Percentiles rank a stretch among this genome's conserved stretches.
phyloP scores from a whole-genome alignment of 129 eudicot genomes.

The Chrysanthemum lavandulifolium region DNA sequence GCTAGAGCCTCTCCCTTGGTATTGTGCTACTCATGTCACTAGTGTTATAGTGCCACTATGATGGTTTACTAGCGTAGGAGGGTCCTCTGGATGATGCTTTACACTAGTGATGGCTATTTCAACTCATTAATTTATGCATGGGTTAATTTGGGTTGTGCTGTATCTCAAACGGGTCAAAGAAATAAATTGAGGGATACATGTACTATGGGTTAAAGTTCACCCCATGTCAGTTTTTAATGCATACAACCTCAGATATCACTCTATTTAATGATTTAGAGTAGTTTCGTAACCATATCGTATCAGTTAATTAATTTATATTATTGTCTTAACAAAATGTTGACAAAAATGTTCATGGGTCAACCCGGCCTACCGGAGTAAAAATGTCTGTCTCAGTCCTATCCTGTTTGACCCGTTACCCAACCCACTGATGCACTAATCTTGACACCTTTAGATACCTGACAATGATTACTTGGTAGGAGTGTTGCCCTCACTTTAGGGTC shows the following conservation, averaged over 20 bases:
- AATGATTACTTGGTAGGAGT: not conserved
- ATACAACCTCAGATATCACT: not conserved
- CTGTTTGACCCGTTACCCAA: not conserved
- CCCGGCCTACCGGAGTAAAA: no score
- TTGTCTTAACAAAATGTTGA: not conserved
- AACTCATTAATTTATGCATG: not conserved
- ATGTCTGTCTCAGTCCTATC: not conserved
- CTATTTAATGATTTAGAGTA: not conserved
- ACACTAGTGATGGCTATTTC: not conserved
- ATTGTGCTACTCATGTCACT: no score
- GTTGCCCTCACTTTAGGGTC: constrained; percentile 3
- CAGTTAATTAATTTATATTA: not conserved
- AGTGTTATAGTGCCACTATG: not conserved
- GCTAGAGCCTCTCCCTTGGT: not conserved
- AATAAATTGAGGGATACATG: not conserved
- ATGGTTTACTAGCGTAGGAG: not conserved
- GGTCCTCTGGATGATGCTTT: constrained; percentile 4
- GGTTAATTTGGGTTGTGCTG: not conserved
- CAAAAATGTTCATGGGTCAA: not conserved
- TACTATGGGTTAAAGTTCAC: not conserved
- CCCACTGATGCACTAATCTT: not conserved
- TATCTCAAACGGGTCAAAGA: not conserved
- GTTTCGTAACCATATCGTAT: not conserved
- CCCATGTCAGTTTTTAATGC: not conserved
- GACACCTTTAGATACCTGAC: constrained; percentile 2